These are phyloP conservation scores for Peziza echinospora DNA, from an alignment of 495 filamentous ascomycete genomes.

Conservation along the genomic window DNA sequence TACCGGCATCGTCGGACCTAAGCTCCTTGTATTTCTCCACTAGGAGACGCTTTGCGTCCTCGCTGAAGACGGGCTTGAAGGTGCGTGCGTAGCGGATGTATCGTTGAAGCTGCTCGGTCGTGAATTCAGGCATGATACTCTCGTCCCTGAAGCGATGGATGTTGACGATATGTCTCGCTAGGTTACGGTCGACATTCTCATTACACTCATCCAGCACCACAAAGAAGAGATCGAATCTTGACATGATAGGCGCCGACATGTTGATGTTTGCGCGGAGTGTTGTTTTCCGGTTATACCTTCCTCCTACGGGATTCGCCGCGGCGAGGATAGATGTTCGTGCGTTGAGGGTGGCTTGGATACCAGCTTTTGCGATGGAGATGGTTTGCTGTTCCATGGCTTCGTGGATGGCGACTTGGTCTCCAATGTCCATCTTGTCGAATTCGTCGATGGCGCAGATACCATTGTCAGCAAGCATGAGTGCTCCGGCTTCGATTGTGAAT, in stretches of 20 bases:
- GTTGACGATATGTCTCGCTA: constrained; percentile 85
- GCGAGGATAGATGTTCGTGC: constrained; percentile 87
- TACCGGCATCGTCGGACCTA: constrained; percentile 73
- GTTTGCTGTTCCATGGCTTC: constrained; percentile 99
- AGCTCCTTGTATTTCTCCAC: constrained; percentile 95
- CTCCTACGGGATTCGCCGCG: constrained; percentile 88
- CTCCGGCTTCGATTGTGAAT: constrained; percentile 96
- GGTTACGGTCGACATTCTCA: constrained; percentile 66
- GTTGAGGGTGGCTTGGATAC: constrained; percentile 95
- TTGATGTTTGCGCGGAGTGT: constrained; percentile 90
- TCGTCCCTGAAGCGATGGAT: constrained; percentile 83
- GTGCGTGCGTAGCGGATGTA: constrained; percentile 94
- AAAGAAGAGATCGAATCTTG: constrained; percentile 96
- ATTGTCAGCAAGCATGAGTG: constrained; percentile 91
- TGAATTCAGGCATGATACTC: constrained; percentile 77
- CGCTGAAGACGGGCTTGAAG: constrained; percentile 80
- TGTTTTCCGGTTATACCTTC: constrained; percentile 86
- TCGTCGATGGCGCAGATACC: constrained; percentile 98
- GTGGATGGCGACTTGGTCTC: constrained; percentile 95
- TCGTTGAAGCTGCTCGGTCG: constrained; percentile 86
- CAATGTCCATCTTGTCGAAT: constrained; percentile 99
- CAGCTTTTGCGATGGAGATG: constrained; percentile 96
- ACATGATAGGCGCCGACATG: constrained; percentile 97
- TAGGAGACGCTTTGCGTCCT: constrained; percentile 62
- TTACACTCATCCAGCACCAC: constrained; percentile 95